Conservation (phyloP, 1,284 basidiomycete species). For the Ustilago cynodontis region DNA sequence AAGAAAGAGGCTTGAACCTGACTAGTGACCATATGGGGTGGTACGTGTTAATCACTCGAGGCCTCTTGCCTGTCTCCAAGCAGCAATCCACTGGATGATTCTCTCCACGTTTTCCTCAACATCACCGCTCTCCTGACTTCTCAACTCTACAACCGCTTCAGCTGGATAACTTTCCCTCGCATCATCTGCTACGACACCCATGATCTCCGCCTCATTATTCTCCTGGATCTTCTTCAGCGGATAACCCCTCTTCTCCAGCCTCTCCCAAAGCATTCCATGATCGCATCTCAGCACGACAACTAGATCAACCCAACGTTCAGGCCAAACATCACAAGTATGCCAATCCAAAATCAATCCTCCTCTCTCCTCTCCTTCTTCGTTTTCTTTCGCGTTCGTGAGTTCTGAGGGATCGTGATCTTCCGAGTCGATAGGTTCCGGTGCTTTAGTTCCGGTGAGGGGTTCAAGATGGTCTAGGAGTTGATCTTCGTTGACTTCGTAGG, state of each 20-base stretch:
- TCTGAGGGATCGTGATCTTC: conserved; percentile 32
- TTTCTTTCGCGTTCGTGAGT: conserved; percentile 24
- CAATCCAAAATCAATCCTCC: conserved; percentile 91
- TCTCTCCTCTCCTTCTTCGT: conserved; percentile 48
- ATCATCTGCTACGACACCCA: conserved; percentile 91
- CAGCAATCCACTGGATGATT: conserved; percentile 85
- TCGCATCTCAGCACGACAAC: conserved; percentile 92
- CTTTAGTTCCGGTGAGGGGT: conserved; percentile 55
- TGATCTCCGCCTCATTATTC: conserved; percentile 98
- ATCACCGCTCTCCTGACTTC: conserved; percentile 82
- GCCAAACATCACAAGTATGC: conserved; percentile 95
- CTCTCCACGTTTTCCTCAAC: conserved; percentile 87
- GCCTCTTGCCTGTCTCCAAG: conserved; percentile 77
- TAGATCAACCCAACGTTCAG: conserved; percentile 97
- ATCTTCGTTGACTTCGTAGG: conserved; percentile 94
- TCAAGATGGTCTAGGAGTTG: conserved; percentile 63
- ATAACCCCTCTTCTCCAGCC: conserved; percentile 91
- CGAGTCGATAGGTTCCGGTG: conserved; percentile 59
- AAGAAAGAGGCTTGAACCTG: too few relatives aligned
- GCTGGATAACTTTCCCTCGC: conserved; percentile 85
- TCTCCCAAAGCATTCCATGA: conserved; percentile 88
- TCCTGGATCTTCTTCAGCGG: conserved; percentile 93
- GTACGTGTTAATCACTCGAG: conserved; percentile 51
- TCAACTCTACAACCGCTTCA: conserved; percentile 87
- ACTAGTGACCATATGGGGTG: too few relatives aligned